phyloP scores from a whole-genome alignment of 805 yeast species.

The Zygoascus tannicola region DNA sequence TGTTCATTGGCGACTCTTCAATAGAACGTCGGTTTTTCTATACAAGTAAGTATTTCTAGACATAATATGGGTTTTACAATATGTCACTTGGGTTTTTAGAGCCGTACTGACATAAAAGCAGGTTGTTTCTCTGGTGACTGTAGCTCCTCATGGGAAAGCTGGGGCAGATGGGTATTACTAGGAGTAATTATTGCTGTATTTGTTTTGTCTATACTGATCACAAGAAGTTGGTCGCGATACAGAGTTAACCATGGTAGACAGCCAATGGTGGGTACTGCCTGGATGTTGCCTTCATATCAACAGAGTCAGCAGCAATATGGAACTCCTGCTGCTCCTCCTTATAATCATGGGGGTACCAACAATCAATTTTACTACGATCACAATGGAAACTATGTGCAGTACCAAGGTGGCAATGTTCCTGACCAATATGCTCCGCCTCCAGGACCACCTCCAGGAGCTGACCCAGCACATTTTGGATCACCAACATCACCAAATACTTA shows the following conservation, averaged over 20 bases:
- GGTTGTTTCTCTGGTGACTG: neutral
- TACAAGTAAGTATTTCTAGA: neutral
- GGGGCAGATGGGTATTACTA: slow-evolving; percentile 31
- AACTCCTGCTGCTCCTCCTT: slow-evolving; percentile 14
- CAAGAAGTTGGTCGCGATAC: slow-evolving; percentile 19
- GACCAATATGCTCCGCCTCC: slow-evolving; percentile 2
- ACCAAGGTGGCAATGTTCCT: slow-evolving; percentile 6
- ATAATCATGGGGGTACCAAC: slow-evolving; percentile 23
- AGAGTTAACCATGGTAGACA: slow-evolving; percentile 31
- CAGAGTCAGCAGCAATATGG: slow-evolving; percentile 48
- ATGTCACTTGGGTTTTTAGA: no score
- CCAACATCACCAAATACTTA: no score
- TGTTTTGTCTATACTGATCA: slow-evolving; percentile 17
- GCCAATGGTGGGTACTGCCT: slow-evolving; percentile 68
- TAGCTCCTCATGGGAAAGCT: slow-evolving; percentile 19
- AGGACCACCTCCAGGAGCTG: neutral
- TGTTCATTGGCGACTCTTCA: neutral
- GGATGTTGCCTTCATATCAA: slow-evolving; percentile 74
- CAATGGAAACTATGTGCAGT: slow-evolving; percentile 36
- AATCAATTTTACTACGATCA: slow-evolving; percentile 75
- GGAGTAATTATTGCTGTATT: slow-evolving; percentile 22
- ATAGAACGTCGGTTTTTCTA: neutral
- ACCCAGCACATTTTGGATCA: no score
- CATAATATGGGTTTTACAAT: no score
- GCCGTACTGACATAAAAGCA: no score